Evolutionary conservation across 1,284 basidiomycete species (phyloP).

Genomic region (Cutaneotrichosporon daszewskae): DNA sequence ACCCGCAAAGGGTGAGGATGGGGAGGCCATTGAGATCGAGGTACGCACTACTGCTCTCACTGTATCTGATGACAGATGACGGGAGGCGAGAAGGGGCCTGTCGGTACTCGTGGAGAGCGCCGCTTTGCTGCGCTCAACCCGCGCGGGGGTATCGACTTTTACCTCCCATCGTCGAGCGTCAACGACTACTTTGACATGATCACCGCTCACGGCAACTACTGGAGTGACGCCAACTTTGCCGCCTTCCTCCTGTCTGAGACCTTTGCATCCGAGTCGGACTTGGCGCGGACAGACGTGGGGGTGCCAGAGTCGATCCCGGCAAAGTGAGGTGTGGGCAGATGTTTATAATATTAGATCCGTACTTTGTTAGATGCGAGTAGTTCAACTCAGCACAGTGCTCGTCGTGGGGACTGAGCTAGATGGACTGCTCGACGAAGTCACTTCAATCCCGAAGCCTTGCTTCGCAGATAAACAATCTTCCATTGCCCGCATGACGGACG

Average conservation of each 20-base stretch:
- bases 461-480: too few species aligned
- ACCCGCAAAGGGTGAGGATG: slow-evolving; percentile 14
- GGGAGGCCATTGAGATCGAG: slow-evolving; percentile 37
- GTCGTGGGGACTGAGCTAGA: too few species aligned
- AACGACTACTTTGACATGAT: slow-evolving; percentile 47
- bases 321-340: too few species aligned
- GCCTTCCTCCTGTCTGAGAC: slow-evolving; percentile 46
- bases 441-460: too few species aligned
- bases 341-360: too few species aligned
- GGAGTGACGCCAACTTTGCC: slow-evolving; percentile 39
- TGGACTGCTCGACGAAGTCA: too few species aligned
- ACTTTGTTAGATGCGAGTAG: too few species aligned
- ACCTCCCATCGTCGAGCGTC: slow-evolving; percentile 40
- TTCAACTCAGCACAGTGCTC: too few species aligned
- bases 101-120: slow-evolving; percentile 41
- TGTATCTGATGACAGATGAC: slow-evolving; percentile 25
- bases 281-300: too few species aligned
- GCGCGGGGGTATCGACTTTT: slow-evolving; percentile 47
- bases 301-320: too few species aligned
- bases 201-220: slow-evolving; percentile 45
- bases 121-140: slow-evolving; percentile 48
- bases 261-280: slow-evolving; percentile 10
- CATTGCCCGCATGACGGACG: too few species aligned
- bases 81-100: slow-evolving; percentile 12
- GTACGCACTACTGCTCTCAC: neutral